Evolutionary conservation across 2,329 filamentous ascomycete genomes (phyloP), one percentile per base, ranked within the genome.

Genomic region (Aspergillus sp.): DNA sequence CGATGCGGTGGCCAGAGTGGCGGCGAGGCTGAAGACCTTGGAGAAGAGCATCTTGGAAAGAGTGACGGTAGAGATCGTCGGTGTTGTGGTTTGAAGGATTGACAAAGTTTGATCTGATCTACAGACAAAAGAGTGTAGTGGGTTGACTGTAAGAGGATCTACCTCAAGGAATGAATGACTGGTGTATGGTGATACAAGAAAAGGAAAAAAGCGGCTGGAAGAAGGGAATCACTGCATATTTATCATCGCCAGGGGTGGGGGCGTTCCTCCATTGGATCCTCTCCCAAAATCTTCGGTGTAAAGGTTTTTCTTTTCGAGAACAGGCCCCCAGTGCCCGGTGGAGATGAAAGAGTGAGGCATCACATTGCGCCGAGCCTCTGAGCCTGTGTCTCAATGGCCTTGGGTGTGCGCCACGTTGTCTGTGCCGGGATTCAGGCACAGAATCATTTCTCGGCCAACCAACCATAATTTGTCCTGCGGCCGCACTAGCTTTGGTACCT

Each of bases 121-220:
- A 61, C 59, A 58, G 59, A 61, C 54, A 48, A 58, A 45, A 22
- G 60, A 54, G 22, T 54, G 55, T 51, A 43, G 34, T 53, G 30
- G 46, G 47, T 9, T 22, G 60, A 62, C 31, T 43, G 60, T 58
- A 31, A 34, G 55, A 62, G 60, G 60, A 46, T 55, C 55, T 46
- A 62, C 60, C 60, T 62, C 60, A 47, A 47, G n/a, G 31, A 58
- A 58, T 11, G 54, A 62, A 58, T 45, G 60, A 62, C 43, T 57
- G 54, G 7, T 31, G 22, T 54, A 17, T 49, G 45, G 45, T 54
- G 25, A n/a, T 30, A 31, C 6, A 11, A 41, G 15, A 54, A 43
- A 31, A 47, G 48, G 57, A 45, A 45, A 46, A 46, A 11, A 25
- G n/a, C 38, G 4, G 43, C 28, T 30, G 51, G 31, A 28, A 28